Base-by-base conservation (phyloP, 1,284 basidiomycete genomes). In the Boletus sp. region DNA sequence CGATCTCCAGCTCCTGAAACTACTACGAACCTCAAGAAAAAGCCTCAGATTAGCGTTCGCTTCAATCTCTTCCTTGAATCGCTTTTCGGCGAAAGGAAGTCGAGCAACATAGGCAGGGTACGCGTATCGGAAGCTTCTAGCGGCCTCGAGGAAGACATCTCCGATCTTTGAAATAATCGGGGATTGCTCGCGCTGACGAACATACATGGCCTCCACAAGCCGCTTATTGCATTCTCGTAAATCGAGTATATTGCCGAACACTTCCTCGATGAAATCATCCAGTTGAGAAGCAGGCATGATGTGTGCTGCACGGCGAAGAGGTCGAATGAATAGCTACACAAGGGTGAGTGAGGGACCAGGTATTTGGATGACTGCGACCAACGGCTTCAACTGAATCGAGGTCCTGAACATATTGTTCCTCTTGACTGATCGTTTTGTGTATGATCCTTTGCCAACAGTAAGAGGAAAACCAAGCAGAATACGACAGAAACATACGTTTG, bases 341-440 rank as follows among this genome's bases (percentile, higher is more conserved):
- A 6, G 30, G 23, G 23, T 60, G 37, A 60, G 61, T 14, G 31
- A 55, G 52, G 25, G 40, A 28, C 27, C 27, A 17, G 4, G n/a
- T 27, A 17, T 25, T 38, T 6, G 25, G 21, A 56, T 13, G 44
- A 35, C 40, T 9, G 47, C 13, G 25, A 72, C 81, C 37, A 64
- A 91, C 88, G 8, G 82, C 80, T 68, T 97, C 93, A 48, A 98
- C 84, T 7, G 89, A 84, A 61, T 94, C 88, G 8, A 99, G 82
- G 72, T 99, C 97, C 49, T 90, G 87, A 44, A 96, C 81, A 72
- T 97, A 98, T 70, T 94, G 89, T 68, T 93, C 89, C 76, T 99
- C 97, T 64, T 94, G 91, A 69, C 85, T 86, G 64, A 99, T 91
- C 44, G 96, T 88, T 75, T 96, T 95, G 69, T 92, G 89, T 58